Conservation (phyloP, 257 asterid species). For the Plantago elongata region DNA sequence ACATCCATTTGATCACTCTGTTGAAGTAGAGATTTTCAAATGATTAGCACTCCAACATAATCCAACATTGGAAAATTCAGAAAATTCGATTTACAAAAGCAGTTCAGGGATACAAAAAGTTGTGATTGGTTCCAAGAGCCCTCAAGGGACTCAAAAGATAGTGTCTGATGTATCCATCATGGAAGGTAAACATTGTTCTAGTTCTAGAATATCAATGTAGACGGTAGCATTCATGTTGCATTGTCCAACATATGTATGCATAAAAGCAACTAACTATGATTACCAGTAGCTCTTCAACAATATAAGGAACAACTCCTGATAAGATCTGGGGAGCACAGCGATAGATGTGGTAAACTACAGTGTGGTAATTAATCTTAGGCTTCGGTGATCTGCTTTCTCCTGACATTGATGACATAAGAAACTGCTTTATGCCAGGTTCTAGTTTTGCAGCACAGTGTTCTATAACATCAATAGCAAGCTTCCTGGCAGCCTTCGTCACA, state of each 20-base stretch:
- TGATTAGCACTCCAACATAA: slow-evolving; percentile 20
- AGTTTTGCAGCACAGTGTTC: slow-evolving; percentile 72
- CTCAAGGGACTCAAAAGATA: slow-evolving; percentile 12
- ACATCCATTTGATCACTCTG: slow-evolving; percentile 85
- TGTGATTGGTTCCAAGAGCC: slow-evolving; percentile 1
- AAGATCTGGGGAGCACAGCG: slow-evolving; percentile 77
- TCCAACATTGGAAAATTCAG: slow-evolving; percentile 2
- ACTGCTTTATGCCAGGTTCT: slow-evolving; percentile 80
- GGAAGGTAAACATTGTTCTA: slow-evolving; percentile 8
- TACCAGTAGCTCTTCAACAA: slow-evolving; percentile 99
- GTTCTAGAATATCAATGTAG: background rate
- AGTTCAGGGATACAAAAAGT: background rate
- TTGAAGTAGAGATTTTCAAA: slow-evolving; percentile 27
- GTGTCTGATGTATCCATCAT: slow-evolving; percentile 13
- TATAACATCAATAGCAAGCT: slow-evolving; percentile 81
- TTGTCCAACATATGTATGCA: slow-evolving; percentile 15
- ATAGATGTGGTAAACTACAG: slow-evolving; percentile 70
- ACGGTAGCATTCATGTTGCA: slow-evolving; percentile 7
- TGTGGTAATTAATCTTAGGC: slow-evolving; percentile 58
- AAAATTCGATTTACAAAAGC: slow-evolving; percentile 6
- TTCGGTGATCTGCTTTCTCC: slow-evolving; percentile 63
- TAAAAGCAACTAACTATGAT: slow-evolving; percentile 23
- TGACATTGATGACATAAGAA: slow-evolving; percentile 82
- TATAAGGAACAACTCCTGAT: slow-evolving; percentile 85
- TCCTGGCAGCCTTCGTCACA: slow-evolving; percentile 61